phyloP scores from a whole-genome alignment of 2,329 filamentous ascomycete genomes.

The Nemania sp. region DNA sequence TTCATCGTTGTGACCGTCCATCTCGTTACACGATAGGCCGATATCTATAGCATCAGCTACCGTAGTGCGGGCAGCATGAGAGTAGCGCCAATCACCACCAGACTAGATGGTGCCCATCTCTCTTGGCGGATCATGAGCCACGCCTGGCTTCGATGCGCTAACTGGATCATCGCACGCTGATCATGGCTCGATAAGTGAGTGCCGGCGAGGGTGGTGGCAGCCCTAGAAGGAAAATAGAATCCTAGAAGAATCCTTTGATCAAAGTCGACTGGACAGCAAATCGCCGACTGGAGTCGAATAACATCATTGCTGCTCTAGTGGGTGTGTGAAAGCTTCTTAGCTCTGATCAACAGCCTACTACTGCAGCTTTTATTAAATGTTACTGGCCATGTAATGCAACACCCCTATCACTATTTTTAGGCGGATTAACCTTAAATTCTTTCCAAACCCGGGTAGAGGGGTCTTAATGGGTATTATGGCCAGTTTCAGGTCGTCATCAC shows the following conservation, averaged over 20 bases:
- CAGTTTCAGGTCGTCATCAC: slow-evolving; percentile 12
- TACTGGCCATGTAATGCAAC: slow-evolving; percentile 12
- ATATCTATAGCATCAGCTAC: background rate
- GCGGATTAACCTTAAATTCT: slow-evolving; percentile 22
- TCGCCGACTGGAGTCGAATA: background rate
- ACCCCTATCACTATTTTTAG: slow-evolving; percentile 22
- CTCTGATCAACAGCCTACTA: background rate
- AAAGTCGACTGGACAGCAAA: background rate
- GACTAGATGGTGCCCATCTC: background rate
- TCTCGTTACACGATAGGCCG: no score
- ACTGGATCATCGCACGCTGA: background rate
- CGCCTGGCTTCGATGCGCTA: background rate
- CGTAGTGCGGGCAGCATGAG: background rate
- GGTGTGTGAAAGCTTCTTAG: background rate
- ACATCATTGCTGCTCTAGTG: background rate
- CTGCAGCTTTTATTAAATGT: background rate
- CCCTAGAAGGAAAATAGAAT: slow-evolving; percentile 1
- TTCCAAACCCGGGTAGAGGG: no score
- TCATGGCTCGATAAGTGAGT: slow-evolving; percentile 9
- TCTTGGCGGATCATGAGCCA: slow-evolving; percentile 11
- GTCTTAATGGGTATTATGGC: no score
- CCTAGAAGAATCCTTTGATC: slow-evolving; percentile 6
- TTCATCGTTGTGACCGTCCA: no score
- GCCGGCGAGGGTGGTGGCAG: slow-evolving; percentile 3
- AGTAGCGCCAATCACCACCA: background rate